phyloP scores from a whole-genome alignment of 2,329 filamentous ascomycete species.

The Pseudogymnoascus sp. region DNA sequence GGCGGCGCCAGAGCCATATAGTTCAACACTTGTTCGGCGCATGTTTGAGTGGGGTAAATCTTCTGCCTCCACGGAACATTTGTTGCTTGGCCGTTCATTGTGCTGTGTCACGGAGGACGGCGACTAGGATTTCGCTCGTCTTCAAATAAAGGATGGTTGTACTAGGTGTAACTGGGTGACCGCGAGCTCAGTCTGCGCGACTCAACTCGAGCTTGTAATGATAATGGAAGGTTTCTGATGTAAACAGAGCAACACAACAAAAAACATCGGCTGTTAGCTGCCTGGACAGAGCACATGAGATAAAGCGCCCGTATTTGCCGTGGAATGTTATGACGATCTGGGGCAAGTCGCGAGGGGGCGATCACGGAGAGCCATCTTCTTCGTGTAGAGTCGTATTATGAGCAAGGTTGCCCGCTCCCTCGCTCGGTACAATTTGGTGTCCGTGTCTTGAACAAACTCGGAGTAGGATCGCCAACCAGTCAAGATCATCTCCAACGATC shows the following conservation, averaged over 20 bases:
- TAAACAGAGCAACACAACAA: not conserved
- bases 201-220: not conserved
- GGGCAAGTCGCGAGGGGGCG: not conserved
- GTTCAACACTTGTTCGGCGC: conserved; percentile 9
- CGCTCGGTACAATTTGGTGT: not conserved
- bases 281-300: not conserved
- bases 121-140: not conserved
- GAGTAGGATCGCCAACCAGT: not conserved
- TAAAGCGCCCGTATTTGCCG: not conserved
- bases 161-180: not conserved
- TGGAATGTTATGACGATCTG: not conserved
- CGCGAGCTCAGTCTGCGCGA: not conserved
- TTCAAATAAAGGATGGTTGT: not conserved
- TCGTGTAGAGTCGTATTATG: not conserved
- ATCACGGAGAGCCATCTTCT: not conserved
- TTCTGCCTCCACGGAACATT: conserved; percentile 15
- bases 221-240: not conserved
- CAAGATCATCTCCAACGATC: not conserved
- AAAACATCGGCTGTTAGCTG: not conserved
- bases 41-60: conserved; percentile 19
- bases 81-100: conserved; percentile 12
- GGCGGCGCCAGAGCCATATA: conserved; percentile 11
- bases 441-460: not conserved
- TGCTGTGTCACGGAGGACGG: not conserved
- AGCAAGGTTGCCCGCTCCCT: not conserved